Evolutionary conservation across 805 yeast species (phyloP).

Genomic region (Debaryomyces hansenii): DNA sequence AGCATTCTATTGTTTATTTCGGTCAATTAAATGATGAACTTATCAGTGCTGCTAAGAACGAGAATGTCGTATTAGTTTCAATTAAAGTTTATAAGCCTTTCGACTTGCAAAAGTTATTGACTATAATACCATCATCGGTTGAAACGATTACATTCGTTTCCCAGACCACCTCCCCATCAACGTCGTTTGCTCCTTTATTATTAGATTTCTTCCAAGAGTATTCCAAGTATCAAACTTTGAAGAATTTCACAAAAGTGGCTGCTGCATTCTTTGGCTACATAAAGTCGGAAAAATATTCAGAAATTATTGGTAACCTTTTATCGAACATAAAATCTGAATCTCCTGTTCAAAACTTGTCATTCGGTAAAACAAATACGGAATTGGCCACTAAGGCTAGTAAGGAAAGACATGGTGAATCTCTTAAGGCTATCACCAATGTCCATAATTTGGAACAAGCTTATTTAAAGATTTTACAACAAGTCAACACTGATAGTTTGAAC

Average conservation of each 20-base stretch:
- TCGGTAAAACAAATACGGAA: conserved; percentile 48
- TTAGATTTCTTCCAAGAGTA: conserved; percentile 71
- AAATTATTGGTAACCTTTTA: conserved; percentile 49
- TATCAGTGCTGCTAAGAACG: conserved; percentile 34
- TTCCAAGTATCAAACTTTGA: conserved; percentile 46
- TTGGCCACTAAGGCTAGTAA: conserved; percentile 28
- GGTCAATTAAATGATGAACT: conserved; percentile 56
- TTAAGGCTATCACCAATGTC: conserved; percentile 48
- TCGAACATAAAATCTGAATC: conserved; percentile 49
- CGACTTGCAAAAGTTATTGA: conserved; percentile 49
- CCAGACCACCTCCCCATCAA: conserved; percentile 43
- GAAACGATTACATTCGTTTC: conserved; percentile 62
- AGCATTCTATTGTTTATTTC: conserved; percentile 57
- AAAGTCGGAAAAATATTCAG: conserved; percentile 31
- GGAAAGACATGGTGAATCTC: conserved; percentile 14
- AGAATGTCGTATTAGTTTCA: conserved; percentile 49
- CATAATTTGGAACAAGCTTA: conserved; percentile 70
- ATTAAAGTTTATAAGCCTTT: conserved; percentile 77
- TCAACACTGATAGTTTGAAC: conserved; percentile 54
- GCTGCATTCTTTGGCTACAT: conserved; percentile 57
- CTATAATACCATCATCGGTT: conserved; percentile 53
- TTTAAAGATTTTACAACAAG: conserved; percentile 69
- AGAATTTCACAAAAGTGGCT: conserved; percentile 51
- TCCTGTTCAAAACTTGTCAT: conserved; percentile 63
- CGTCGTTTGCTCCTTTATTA: conserved; percentile 64